These are phyloP conservation scores for Penicillium dipodomyicola DNA, from an alignment of 495 filamentous ascomycete genomes.

Conservation along the genomic window DNA sequence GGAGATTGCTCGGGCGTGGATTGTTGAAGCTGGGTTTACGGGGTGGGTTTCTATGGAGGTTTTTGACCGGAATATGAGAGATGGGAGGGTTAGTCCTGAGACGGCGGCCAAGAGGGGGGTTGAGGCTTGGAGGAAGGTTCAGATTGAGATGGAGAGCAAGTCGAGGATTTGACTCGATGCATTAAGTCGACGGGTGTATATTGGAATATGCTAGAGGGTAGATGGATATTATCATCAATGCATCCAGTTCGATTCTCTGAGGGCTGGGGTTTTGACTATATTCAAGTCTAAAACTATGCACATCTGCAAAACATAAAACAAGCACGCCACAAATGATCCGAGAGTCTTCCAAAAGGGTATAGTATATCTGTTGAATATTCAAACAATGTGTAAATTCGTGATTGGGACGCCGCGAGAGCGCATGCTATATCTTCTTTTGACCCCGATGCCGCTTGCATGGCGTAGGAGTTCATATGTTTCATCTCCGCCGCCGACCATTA, in stretches of 20 bases:
- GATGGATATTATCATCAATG: not conserved
- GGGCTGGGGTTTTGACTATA: constrained; percentile 4
- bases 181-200: not conserved
- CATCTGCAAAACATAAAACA: not conserved
- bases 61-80: constrained; percentile 64
- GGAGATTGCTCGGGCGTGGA: constrained; percentile 46
- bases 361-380: constrained; percentile 16
- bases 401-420: constrained; percentile 78
- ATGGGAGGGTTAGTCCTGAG: constrained; percentile 32
- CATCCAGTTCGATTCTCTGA: not conserved
- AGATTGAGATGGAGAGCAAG: constrained; percentile 6
- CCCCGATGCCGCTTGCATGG: constrained; percentile 60
- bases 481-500: constrained; percentile 80
- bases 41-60: constrained; percentile 75
- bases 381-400: constrained; percentile 74
- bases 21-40: constrained; percentile 58
- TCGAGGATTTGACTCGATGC: not conserved
- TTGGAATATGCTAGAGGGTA: not conserved
- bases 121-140: constrained; percentile 30
- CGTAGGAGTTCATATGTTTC: constrained; percentile 61
- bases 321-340: not conserved
- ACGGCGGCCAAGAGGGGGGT: constrained; percentile 23
- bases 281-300: constrained; percentile 5
- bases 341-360: constrained; percentile 4
- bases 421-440: constrained; percentile 76